Evolutionary conservation across 352 stramenopile genomes (phyloP), one percentile per base, ranked within the genome.

Genomic region (Globisporangium paroecandrum): DNA sequence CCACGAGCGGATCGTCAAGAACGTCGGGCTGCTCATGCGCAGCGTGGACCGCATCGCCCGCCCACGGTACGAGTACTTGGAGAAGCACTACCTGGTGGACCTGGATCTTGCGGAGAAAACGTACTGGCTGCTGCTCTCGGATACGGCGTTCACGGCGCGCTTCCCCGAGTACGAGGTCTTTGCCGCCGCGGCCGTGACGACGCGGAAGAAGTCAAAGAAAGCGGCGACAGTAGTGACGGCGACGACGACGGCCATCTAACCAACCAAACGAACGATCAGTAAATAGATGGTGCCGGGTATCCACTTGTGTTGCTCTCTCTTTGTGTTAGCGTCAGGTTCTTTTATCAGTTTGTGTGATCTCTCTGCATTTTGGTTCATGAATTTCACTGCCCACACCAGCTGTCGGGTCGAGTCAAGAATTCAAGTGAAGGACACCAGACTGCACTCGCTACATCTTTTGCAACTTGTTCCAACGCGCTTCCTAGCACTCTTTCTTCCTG

Each of bases 1-100:
- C 0, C 66, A 58, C 41, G 73, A 84, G 20, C 68, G 72, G 5
- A 22, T 91, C 32, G 32, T 59, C 13, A 62, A 65, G 38, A 76
- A 79, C 25, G 60, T 73, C 13, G 58, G 32, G 10, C 57, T 85
- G 47, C 62, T 88, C 32, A 87, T 77, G 70, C 81, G 82, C 46
- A 85, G 43, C 53, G 61, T 77, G 10, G 75, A 74, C 56, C 65
- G 73, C 61, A 65, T 89, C 51, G 58, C 84, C 7, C 73, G 70
- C 2, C 81, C 82, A 6, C 80, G 82, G n/a, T 79, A 70, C 34
- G 55, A 87, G 62, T 90, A 78, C 15, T 58, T 90, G 53, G 49
- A n/a, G 10, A 55, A 25, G 49, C 24, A 53, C 22, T 12, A 49
- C 4, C 46, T 57, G 27, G 65, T 22, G 43, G 70, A 63, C 20